A percentile compares a stretch with the other conserved stretches of the same genome.
Conservation (phyloP, 73 alveolate genomes). For the Tetrahymena elliotti region DNA sequence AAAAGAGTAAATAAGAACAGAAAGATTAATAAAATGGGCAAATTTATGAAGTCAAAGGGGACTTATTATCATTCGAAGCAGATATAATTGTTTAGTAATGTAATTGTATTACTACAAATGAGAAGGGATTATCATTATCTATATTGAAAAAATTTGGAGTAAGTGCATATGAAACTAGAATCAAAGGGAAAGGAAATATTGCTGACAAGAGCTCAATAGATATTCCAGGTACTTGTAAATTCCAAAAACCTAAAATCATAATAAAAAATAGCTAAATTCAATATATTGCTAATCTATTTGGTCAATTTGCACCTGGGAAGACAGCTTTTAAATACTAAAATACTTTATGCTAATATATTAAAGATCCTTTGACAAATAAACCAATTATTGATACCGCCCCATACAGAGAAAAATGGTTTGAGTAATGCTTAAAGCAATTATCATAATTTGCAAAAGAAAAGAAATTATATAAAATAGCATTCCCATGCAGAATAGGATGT, state of each 20-base stretch:
- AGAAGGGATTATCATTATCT: background rate
- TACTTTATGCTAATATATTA: background rate
- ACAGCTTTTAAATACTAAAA: background rate
- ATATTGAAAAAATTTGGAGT: background rate
- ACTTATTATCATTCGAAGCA: background rate
- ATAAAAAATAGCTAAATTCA: background rate
- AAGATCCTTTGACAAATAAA: background rate
- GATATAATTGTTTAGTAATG: background rate
- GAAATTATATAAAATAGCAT: background rate
- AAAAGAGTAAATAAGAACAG: background rate
- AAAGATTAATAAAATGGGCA: background rate
- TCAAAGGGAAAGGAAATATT: background rate
- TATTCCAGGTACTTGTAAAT: background rate
- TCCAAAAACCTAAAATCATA: background rate
- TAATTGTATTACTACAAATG: background rate
- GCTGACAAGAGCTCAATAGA: background rate
- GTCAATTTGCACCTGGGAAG: background rate
- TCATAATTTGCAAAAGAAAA: background rate
- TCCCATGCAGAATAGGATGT: background rate
- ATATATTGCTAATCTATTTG: background rate
- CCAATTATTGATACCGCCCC: background rate
- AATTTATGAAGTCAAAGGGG: background rate
- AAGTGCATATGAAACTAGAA: background rate
- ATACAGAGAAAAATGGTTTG: background rate
- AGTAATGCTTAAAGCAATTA: background rate